phyloP scores from a whole-genome alignment of 192 early-diverging fungal species.

The Podila verticillata region DNA sequence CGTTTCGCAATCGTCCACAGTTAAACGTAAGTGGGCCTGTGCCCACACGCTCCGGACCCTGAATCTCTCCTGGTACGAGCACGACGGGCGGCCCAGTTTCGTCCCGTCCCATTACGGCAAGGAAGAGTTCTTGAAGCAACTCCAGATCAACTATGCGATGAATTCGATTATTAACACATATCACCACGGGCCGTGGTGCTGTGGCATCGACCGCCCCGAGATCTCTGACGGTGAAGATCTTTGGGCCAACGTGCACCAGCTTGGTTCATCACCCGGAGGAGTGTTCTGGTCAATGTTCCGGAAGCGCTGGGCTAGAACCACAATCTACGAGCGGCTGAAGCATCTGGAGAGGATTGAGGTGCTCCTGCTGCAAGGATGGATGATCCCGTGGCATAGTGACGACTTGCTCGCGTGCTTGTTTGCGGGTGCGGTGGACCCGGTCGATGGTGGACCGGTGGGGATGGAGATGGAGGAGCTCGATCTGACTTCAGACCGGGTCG shows the following conservation, averaged over 20 bases:
- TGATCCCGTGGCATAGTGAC: neutral
- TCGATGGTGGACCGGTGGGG: neutral
- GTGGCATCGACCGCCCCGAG: no score
- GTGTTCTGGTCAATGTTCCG: neutral
- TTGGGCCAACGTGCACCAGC: no score
- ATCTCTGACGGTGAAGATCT: no score
- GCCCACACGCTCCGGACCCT: neutral
- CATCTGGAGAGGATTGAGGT: constrained; percentile 1
- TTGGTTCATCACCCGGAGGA: no score
- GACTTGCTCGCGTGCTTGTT: neutral
- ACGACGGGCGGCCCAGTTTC: neutral
- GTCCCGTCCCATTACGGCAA: neutral
- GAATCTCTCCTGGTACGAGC: neutral
- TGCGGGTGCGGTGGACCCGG: neutral
- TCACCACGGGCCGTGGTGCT: no score
- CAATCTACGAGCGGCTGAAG: neutral
- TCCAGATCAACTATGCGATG: no score
- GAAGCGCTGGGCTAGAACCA: neutral
- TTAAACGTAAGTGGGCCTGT: neutral
- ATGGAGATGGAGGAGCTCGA: neutral
- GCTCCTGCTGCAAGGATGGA: neutral
- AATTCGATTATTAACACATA: no score
- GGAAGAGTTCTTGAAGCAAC: neutral
- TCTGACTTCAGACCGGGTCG: neutral
- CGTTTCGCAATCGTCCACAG: neutral